Percentiles rank a stretch among this genome's conserved stretches.
Evolutionary conservation across 257 asterid genomes (phyloP).

Genomic region (Ajuga chamaepitys): DNA sequence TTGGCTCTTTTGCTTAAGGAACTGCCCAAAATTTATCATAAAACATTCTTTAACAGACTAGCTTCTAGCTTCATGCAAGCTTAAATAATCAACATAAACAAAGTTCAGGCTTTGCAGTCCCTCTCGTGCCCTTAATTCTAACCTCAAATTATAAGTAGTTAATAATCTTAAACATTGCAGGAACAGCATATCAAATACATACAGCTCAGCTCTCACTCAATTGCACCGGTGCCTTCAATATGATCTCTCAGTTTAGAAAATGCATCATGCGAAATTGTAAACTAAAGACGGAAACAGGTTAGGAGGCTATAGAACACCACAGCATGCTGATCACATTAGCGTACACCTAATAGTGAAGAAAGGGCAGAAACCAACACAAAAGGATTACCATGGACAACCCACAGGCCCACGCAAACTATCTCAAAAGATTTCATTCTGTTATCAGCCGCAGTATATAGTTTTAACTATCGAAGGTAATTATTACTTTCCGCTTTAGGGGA

Average conservation of each 20-base stretch:
- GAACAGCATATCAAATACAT: too few relatives aligned
- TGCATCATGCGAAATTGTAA: not conserved
- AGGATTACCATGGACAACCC: not conserved
- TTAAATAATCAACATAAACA: not conserved
- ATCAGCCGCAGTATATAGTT: too few relatives aligned
- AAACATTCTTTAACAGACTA: too few relatives aligned
- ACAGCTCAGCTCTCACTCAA: not conserved
- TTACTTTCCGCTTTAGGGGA: too few relatives aligned
- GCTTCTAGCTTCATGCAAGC: too few relatives aligned
- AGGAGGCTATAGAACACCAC: not conserved
- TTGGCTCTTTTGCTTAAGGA: too few relatives aligned
- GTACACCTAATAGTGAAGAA: not conserved
- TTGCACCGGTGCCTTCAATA: not conserved
- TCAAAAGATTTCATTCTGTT: too few relatives aligned
- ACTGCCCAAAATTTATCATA: too few relatives aligned
- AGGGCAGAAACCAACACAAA: not conserved
- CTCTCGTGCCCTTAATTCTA: not conserved
- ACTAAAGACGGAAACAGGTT: not conserved
- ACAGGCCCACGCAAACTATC: not conserved
- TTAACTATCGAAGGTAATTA: too few relatives aligned
- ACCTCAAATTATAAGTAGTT: not conserved
- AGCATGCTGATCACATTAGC: not conserved
- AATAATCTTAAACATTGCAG: too few relatives aligned
- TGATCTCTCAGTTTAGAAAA: not conserved
- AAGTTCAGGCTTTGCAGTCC: not conserved